These are phyloP conservation scores for Diospyros kaki DNA, from an alignment of 148 eudicot genomes.

Conservation along the genomic window DNA sequence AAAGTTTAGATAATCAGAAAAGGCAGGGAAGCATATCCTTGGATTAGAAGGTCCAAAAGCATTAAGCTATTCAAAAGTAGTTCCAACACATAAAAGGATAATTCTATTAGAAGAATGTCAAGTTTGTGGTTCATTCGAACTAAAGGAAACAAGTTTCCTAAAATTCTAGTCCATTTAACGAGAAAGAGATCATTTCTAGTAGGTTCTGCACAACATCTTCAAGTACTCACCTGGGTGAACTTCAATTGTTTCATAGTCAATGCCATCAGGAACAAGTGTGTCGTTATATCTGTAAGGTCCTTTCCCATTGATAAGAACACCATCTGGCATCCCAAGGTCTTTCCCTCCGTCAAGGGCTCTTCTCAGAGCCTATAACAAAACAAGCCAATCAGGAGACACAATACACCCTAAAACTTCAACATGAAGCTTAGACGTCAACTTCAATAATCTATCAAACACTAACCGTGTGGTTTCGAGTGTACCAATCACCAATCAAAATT, in stretches of 20 bases:
- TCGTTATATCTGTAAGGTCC: conserved; percentile 87
- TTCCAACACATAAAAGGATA: background rate
- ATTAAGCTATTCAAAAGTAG: background rate
- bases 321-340: conserved; percentile 94
- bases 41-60: background rate
- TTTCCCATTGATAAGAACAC: conserved; percentile 94
- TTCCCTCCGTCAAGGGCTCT: conserved; percentile 65
- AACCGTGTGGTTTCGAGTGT: conserved; percentile 78
- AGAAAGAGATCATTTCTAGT: background rate
- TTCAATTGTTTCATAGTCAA: conserved; percentile 73
- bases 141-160: background rate
- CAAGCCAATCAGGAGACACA: conserved; percentile 6
- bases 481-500: conserved; percentile 89
- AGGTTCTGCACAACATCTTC: background rate
- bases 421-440: background rate
- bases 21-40: conserved; percentile 5
- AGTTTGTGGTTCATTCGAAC: background rate
- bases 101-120: background rate
- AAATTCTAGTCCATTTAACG: background rate
- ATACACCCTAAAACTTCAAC: background rate
- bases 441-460: conserved; percentile 23
- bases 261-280: conserved; percentile 85
- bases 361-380: conserved; percentile 66
- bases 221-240: conserved; percentile 71
- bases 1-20: background rate